Evolutionary conservation across 73 alveolate species (phyloP).

Genomic region (Paramecium pentaurelia): DNA sequence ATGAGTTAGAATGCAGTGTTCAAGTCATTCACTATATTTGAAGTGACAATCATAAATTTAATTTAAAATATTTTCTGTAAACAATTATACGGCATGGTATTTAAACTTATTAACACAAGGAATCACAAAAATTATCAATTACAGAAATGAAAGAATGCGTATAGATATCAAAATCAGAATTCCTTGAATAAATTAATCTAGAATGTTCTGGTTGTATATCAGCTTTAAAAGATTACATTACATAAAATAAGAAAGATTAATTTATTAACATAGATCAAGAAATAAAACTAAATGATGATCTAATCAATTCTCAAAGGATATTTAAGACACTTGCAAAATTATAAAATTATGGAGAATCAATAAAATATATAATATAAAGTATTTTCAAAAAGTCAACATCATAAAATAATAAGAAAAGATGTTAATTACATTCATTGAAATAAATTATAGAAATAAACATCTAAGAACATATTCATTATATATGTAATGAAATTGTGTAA

Average conservation of each 20-base stretch:
- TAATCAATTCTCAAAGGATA: neutral
- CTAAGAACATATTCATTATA: neutral
- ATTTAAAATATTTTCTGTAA: neutral
- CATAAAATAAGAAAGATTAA: neutral
- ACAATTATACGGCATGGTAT: neutral
- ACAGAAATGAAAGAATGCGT: neutral
- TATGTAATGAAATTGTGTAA: neutral
- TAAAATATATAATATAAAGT: neutral
- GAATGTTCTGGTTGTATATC: neutral
- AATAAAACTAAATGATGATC: neutral
- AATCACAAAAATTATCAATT: neutral
- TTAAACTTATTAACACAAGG: neutral
- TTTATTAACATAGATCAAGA: neutral
- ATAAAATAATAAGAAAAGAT: neutral
- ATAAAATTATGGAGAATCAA: neutral
- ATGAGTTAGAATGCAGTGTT: constrained; percentile 2
- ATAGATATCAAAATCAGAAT: neutral
- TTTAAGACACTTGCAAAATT: neutral
- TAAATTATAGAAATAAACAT: neutral
- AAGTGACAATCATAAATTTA: constrained; percentile 36
- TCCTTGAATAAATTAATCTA: neutral
- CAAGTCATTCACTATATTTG: neutral
- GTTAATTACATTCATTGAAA: neutral
- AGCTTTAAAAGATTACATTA: neutral
- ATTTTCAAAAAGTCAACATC: neutral